Evolutionary conservation across 2,329 filamentous ascomycete species (phyloP).

Genomic region (Paracoccidioides brasiliensis): DNA sequence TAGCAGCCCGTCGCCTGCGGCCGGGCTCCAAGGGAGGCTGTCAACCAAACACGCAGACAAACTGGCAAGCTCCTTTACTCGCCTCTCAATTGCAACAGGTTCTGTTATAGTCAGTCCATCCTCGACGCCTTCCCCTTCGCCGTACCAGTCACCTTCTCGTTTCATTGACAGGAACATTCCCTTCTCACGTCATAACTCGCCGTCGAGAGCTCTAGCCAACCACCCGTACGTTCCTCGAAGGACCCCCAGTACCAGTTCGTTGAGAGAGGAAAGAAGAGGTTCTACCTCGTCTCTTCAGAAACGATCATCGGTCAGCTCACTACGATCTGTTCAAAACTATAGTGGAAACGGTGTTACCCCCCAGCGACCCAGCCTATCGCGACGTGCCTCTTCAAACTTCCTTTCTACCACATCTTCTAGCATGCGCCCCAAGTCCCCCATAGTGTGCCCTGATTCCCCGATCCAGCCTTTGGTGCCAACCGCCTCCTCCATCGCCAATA

Average conservation of each 20-base stretch:
- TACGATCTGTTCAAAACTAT: slow-evolving; percentile 22
- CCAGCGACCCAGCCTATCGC: slow-evolving; percentile 21
- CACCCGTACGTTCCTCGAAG: slow-evolving; percentile 16
- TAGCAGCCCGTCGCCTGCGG: neutral
- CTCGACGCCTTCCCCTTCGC: neutral
- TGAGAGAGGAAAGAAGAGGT: slow-evolving; percentile 25
- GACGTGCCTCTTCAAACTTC: slow-evolving; percentile 22
- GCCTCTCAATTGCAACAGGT: slow-evolving; percentile 5
- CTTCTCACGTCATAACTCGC: slow-evolving; percentile 6
- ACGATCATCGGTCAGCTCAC: slow-evolving; percentile 24
- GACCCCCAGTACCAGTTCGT: slow-evolving; percentile 24
- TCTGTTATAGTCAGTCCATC: neutral
- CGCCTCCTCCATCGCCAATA: slow-evolving; percentile 47
- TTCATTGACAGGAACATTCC: neutral
- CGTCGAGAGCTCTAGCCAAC: slow-evolving; percentile 8
- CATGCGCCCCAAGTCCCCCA: slow-evolving; percentile 19
- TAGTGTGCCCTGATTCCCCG: slow-evolving; percentile 7
- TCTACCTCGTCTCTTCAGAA: slow-evolving; percentile 27
- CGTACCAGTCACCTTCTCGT: neutral
- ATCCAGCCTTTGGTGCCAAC: slow-evolving; percentile 26
- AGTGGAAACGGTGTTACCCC: slow-evolving; percentile 15
- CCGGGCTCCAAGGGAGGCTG: neutral
- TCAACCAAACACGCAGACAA: slow-evolving; percentile 1
- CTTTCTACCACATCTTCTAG: slow-evolving; percentile 15
- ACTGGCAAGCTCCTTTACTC: slow-evolving; percentile 1